phyloP scores from a whole-genome alignment of 2,329 filamentous ascomycete species.

The Venturia nashicola region DNA sequence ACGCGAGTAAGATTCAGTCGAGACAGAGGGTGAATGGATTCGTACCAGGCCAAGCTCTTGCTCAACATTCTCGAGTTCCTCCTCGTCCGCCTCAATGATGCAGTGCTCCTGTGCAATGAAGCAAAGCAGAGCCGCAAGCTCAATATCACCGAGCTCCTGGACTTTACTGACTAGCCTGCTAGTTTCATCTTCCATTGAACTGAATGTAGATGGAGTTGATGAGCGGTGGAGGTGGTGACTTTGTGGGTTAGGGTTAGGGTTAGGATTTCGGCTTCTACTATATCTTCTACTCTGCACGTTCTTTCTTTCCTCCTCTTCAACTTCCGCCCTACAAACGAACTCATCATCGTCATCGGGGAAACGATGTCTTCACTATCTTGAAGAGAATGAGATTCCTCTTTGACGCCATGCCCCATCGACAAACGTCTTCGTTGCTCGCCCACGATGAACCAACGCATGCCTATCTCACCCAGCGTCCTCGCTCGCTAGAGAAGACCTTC shows the following conservation, averaged over 20 bases:
- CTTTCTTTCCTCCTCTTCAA: not conserved
- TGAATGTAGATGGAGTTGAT: not conserved
- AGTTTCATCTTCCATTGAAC: constrained; percentile 10
- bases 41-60: constrained; percentile 45
- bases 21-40: constrained; percentile 7
- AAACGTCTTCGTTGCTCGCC: not conserved
- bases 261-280: too few relatives aligned
- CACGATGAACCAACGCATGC: not conserved
- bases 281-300: not conserved
- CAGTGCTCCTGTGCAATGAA: constrained; percentile 77
- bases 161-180: constrained; percentile 44
- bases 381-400: not conserved
- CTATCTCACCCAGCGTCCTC: not conserved
- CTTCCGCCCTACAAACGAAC: not conserved
- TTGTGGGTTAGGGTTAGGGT: not conserved
- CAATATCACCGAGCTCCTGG: constrained; percentile 71
- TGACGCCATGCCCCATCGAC: not conserved
- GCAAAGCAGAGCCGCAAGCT: constrained; percentile 74
- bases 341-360: not conserved
- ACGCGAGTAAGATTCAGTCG: not conserved
- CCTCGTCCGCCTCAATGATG: constrained; percentile 61
- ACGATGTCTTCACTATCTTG: not conserved
- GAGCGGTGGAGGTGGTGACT: not conserved
- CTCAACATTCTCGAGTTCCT: constrained; percentile 53
- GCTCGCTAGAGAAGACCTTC: not conserved